Percentiles rank a stretch among this genome's conserved stretches.
Conservation (phyloP, 192 early-diverging fungal species). For the Linnemannia zychae region DNA sequence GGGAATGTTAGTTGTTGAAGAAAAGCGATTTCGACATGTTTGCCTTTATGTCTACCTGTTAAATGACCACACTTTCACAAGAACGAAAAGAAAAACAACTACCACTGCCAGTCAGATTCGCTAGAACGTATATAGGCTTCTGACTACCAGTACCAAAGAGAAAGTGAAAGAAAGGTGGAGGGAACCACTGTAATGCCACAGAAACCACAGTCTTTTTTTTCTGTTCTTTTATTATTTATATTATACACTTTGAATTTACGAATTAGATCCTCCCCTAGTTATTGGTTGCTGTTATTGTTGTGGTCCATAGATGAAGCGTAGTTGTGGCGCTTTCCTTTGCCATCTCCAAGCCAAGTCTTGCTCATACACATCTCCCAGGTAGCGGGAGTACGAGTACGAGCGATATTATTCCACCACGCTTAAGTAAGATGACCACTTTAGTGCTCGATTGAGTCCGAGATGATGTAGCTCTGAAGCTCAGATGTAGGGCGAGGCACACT, state of each 20-base stretch:
- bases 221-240: no score
- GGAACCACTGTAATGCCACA: neutral
- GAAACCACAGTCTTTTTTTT: no score
- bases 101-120: no score
- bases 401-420: neutral
- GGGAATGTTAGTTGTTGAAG: no score
- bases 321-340: no score
- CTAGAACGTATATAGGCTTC: no score
- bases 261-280: neutral
- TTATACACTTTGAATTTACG: neutral
- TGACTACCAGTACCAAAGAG: no score
- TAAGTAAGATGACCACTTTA: neutral
- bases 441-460: neutral
- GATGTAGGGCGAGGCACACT: slow-evolving; percentile 50
- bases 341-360: no score
- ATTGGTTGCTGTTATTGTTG: neutral
- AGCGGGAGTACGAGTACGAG: no score
- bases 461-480: slow-evolving; percentile 38
- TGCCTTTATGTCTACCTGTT: neutral
- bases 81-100: neutral
- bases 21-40: neutral
- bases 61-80: neutral
- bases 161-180: neutral
- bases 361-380: no score
- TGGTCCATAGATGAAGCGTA: no score